phyloP scores from a whole-genome alignment of 176 grass and related monocot genomes.

The Paspalum vaginatum region DNA sequence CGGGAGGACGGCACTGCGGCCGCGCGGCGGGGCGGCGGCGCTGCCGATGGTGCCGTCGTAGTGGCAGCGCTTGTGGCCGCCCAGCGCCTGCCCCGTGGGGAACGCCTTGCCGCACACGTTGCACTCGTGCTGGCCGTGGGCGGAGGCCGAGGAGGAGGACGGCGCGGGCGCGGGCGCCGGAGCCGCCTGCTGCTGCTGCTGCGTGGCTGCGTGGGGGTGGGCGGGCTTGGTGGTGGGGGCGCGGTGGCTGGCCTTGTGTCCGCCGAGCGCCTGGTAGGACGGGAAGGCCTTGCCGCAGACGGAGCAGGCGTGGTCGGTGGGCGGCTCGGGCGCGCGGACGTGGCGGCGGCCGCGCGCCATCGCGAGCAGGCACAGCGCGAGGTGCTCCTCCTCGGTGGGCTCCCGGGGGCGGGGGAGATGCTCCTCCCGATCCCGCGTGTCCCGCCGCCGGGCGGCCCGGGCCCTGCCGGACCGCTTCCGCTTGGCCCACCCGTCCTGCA shows the following conservation, averaged over 20 bases:
- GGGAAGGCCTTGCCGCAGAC: conserved; percentile 88
- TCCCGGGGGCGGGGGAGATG: neutral
- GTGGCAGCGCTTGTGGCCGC: conserved; percentile 91
- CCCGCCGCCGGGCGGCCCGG: conserved; percentile 10
- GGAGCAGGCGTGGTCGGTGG: conserved; percentile 62
- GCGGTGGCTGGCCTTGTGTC: conserved; percentile 92
- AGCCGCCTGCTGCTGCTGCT: neutral
- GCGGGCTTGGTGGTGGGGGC: too few relatives aligned
- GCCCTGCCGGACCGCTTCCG: conserved; percentile 49
- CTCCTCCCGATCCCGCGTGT: neutral
- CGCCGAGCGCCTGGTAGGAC: conserved; percentile 87
- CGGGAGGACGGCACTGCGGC: too few relatives aligned
- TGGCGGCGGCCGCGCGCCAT: conserved; percentile 54
- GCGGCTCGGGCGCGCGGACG: neutral
- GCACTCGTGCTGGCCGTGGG: conserved; percentile 52
- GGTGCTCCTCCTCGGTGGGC: conserved; percentile 70
- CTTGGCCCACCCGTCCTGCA: conserved; percentile 50
- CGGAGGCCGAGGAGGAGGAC: conserved; percentile 13
- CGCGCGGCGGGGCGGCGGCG: conserved; percentile 19
- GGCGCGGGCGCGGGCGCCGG: conserved; percentile 28
- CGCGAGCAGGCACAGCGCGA: conserved; percentile 83
- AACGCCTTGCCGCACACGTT: conserved; percentile 78
- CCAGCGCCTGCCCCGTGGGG: conserved; percentile 81
- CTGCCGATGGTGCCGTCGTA: conserved; percentile 76
- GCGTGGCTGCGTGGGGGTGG: too few relatives aligned